These are phyloP conservation scores for Mycena olivaceomarginata DNA, from an alignment of 768 basidiomycete species.

Conservation along the genomic window DNA sequence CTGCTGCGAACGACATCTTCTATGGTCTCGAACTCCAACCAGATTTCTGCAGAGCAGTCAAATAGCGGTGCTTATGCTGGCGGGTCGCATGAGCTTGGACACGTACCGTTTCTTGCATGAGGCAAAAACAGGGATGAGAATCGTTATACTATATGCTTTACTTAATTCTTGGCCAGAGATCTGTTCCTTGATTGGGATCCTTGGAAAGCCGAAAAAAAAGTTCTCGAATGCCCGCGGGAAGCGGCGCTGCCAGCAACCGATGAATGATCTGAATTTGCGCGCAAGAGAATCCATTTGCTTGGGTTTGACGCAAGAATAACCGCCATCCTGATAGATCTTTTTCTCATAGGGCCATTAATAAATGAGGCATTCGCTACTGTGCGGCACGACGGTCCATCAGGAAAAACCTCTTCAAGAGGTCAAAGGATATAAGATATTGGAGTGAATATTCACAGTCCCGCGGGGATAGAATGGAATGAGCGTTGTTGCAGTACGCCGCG, in stretches of 20 bases:
- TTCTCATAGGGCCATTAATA: too few species aligned
- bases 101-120: not conserved
- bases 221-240: not conserved
- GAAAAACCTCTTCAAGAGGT: too few species aligned
- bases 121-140: not conserved
- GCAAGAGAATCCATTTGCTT: not conserved
- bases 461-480: too few species aligned
- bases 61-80: not conserved
- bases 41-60: not conserved
- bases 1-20: not conserved
- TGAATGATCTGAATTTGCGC: not conserved
- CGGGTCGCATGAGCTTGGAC: not conserved
- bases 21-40: not conserved
- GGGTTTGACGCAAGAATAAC: not conserved
- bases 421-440: too few species aligned
- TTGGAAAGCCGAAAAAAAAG: not conserved
- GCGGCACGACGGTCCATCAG: too few species aligned
- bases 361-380: too few species aligned
- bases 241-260: not conserved
- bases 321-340: not conserved
- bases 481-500: too few species aligned
- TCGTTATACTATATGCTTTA: not conserved
- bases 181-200: not conserved
- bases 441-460: too few species aligned
- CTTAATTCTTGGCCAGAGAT: not conserved